These are phyloP conservation scores for Naganishia sp. DNA, from an alignment of 1,284 basidiomycete species.

Conservation along the genomic window DNA sequence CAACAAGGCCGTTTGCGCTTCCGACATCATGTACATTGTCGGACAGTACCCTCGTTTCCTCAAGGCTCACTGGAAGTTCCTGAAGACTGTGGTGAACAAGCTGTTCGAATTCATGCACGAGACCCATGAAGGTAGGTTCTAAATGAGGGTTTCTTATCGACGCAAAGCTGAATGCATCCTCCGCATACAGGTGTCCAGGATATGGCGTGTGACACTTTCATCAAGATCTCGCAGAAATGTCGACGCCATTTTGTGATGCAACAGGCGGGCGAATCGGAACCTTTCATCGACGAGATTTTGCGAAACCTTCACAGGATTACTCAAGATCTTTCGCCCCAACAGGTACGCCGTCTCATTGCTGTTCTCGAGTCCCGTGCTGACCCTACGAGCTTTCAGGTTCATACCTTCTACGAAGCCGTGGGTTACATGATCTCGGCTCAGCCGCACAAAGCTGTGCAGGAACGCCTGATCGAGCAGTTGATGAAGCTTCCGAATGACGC, in stretches of 20 bases:
- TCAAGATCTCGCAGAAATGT: constrained; percentile 99
- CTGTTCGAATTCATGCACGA: constrained; percentile 99
- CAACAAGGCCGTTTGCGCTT: constrained; percentile 99
- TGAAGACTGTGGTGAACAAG: constrained; percentile 99
- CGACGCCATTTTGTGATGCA: constrained; percentile 98
- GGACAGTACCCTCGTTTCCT: constrained; percentile 99
- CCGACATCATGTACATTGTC: constrained; percentile 99
- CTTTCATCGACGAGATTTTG: constrained; percentile 97
- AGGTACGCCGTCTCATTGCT: constrained; percentile 58
- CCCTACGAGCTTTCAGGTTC: constrained; percentile 59
- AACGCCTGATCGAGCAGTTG: constrained; percentile 88
- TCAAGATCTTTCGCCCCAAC: constrained; percentile 89
- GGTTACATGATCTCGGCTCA: constrained; percentile 99
- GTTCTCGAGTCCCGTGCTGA: neutral
- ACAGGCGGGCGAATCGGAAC: constrained; percentile 94
- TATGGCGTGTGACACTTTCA: constrained; percentile 99
- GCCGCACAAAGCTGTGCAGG: constrained; percentile 95
- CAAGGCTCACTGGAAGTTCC: constrained; percentile 99
- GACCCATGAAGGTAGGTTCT: constrained; percentile 82
- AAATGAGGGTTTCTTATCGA: neutral
- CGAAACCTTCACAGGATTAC: constrained; percentile 91
- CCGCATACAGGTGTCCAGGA: constrained; percentile 83
- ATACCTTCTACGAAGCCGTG: constrained; percentile 96
- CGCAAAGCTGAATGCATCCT: constrained; percentile 30
- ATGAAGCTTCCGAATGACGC: constrained; percentile 99